Evolutionary conservation across 2,329 filamentous ascomycete species (phyloP), one percentile per base, ranked within the genome.

Genomic region (Aspergillus sp.): DNA sequence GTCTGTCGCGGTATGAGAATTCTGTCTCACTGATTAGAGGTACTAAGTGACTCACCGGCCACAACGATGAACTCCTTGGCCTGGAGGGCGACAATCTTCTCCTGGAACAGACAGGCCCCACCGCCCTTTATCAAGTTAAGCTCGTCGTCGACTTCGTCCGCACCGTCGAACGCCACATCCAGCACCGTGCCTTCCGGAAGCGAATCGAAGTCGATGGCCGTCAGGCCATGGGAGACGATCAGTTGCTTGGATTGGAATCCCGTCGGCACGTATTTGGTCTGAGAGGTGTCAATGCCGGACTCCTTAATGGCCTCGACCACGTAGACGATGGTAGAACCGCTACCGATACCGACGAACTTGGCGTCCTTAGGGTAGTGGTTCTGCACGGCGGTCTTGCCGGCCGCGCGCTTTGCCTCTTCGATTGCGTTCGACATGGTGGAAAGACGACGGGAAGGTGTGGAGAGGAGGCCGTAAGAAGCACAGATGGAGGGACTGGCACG

Each of bases 121-220:
- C 94, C 94, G 50, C 94, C 94, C 78, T 97, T 97, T 78, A 99
- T 97, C 68, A 93, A 91, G 74, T 97, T 99, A 55, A 99, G 76
- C 48, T 95, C 89, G 44, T 90, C 86, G 69, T 99, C 94, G 29
- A 99, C 91, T 77, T 99, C 94, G 70, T 99, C 94, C 3, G 94
- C 94, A 49, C 94, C 94, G 68, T 99, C 94, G 69, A 99, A 99
- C 46, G 89, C 89, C 16, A 97, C 88, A 65, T 97, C 93, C 23
- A 99, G 81, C 68, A 86, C 71, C 13, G 76, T 76, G 49, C 80
- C 79, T 38, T 79, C 69, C 1, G 88, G 87, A 14, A 95, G 77
- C 55, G 88, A 84, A 65, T 93, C 88, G 64, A 96, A 89, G 60
- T 86, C 85, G 50, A 91, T 84, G 11, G 94, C 85, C 20, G 82